Evolutionary conservation across 306 rosid genomes (phyloP), one percentile per base, ranked within the genome.

Genomic region (Lagenaria siceraria): DNA sequence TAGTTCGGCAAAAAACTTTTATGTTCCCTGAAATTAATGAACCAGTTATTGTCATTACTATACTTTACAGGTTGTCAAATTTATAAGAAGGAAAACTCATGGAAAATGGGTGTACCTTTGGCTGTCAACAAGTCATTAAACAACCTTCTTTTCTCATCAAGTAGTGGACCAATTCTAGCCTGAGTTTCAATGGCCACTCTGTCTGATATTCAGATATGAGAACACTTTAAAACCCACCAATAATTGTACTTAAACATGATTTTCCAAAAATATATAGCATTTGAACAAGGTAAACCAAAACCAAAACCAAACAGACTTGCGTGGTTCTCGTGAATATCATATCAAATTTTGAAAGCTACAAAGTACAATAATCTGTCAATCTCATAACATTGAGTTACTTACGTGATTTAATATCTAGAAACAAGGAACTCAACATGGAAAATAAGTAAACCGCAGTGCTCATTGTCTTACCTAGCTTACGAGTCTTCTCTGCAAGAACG

Each of bases 121-220:
- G 89, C 89, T 81, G 99, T 88, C 91, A 95, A 86, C 81, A 95
- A 89, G 82, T 92, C 99, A 84, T 95, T 92, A 91, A 95, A 95
- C 90, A 95, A 75, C 83, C 91, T 89, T 85, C 85, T 88, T 85
- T 90, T 92, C 92, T 92, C 99, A 36, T 81, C 88, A 75, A 92
- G 87, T 80, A 95, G 13, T 1, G 99, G 99, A n/a, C 92, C 81
- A 76, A 95, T 89, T 78, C 97, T 90, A 75, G 97, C 97, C 85
- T 90, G 96, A 21, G 89, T 87, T 86, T 95, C 97, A 77, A 83
- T 87, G 64, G 93, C 89, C 84, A 76, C 89, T 84, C 88, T 91
- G 86, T 95, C 99, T 95, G 88, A 82, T 56, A 84, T 51, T 78
- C 80, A 80, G 51, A 78, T 35, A 64, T 36, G 21, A 74, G 80